Conservation (phyloP, 2,329 filamentous ascomycete genomes). For the Aspergillus jensenii region DNA sequence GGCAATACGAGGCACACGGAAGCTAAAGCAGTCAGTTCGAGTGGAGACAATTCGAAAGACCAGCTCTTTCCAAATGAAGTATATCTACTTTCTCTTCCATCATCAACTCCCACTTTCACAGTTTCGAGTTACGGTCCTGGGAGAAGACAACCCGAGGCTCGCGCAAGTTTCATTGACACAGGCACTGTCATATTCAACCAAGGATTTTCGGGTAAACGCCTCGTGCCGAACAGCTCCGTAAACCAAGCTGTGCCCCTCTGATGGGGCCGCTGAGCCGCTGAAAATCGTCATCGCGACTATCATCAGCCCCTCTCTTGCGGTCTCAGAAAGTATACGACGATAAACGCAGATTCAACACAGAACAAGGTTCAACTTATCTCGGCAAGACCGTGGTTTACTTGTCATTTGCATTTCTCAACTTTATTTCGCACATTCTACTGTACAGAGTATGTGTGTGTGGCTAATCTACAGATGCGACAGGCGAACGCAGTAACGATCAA, state of each 20-base stretch:
- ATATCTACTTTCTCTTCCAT: neutral
- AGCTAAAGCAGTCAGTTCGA: neutral
- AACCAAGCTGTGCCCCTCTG: neutral
- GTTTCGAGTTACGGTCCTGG: no score
- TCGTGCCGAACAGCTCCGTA: neutral
- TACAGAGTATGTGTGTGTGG: neutral
- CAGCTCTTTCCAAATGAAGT: slow-evolving; percentile 7
- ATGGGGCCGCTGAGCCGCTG: neutral
- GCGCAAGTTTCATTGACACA: neutral
- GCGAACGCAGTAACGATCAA: neutral
- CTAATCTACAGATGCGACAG: neutral
- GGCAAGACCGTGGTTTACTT: neutral
- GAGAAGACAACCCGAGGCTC: neutral
- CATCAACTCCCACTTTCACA: neutral
- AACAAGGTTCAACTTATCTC: neutral
- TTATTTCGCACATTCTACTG: neutral
- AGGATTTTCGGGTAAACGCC: neutral
- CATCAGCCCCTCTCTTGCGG: neutral
- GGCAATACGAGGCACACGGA: neutral
- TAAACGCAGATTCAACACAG: neutral
- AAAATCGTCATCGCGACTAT: neutral
- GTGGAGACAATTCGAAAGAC: neutral
- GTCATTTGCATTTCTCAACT: neutral
- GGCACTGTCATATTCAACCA: neutral
- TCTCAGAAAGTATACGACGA: neutral